phyloP scores from a whole-genome alignment of 2,329 filamentous ascomycete species.

The Gremmenia infestans region DNA sequence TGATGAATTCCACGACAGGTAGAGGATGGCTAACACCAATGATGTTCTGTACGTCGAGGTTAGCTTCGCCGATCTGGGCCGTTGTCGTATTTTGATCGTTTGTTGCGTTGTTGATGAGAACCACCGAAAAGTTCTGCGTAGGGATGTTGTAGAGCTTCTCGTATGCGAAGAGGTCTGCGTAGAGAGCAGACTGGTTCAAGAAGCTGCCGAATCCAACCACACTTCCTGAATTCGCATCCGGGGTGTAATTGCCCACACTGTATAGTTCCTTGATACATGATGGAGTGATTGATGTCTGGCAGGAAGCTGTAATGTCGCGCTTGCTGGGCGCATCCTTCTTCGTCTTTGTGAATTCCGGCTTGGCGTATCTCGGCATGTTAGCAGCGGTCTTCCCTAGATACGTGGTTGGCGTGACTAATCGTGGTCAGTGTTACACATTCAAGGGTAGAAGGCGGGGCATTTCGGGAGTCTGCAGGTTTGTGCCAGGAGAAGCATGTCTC shows the following conservation, averaged over 20 bases:
- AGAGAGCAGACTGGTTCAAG: conserved; percentile 45
- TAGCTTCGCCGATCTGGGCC: conserved; percentile 14
- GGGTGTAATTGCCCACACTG: conserved; percentile 42
- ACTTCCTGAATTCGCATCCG: conserved; percentile 41
- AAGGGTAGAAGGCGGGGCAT: too few relatives aligned
- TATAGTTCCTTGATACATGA: conserved; percentile 45
- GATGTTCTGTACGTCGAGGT: conserved; percentile 49
- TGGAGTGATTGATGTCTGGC: conserved; percentile 38
- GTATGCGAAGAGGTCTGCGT: conserved; percentile 39
- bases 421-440: too few relatives aligned
- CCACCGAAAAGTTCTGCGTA: conserved; percentile 39
- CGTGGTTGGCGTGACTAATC: conserved; percentile 21
- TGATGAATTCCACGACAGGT: conserved; percentile 49
- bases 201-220: conserved; percentile 47
- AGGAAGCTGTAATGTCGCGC: conserved; percentile 13
- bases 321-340: conserved; percentile 1
- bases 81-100: conserved; percentile 35
- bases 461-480: too few relatives aligned
- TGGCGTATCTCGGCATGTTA: not conserved
- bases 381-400: conserved; percentile 24
- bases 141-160: conserved; percentile 37
- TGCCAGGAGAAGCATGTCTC: too few relatives aligned
- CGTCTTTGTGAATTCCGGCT: not conserved
- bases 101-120: conserved; percentile 36
- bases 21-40: conserved; percentile 49